A percentile compares a stretch with the other conserved stretches of the same genome.
Evolutionary conservation across 352 stramenopile genomes (phyloP).

Genomic region (Phytophthora pseudosyringae): DNA sequence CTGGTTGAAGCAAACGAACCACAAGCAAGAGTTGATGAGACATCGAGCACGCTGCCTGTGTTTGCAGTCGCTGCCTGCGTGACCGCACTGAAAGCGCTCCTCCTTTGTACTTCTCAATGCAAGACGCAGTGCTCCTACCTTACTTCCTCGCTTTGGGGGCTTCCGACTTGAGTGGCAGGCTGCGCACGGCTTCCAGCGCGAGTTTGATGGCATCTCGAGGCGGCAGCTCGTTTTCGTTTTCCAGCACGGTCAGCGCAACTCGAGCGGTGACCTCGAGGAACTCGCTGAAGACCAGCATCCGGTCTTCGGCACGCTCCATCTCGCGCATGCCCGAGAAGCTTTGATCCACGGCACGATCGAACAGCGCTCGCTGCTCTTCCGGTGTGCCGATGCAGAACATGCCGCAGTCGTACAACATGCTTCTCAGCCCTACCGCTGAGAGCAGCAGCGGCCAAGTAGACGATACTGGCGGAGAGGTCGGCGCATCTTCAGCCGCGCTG

Average conservation of each 20-base stretch:
- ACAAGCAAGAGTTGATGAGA: neutral
- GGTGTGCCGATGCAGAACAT: constrained; percentile 76
- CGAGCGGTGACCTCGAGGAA: constrained; percentile 74
- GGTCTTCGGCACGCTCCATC: constrained; percentile 36
- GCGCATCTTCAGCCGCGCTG: constrained; percentile 19
- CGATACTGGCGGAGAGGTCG: constrained; percentile 13
- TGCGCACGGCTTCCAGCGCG: constrained; percentile 73
- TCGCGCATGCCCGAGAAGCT: constrained; percentile 66
- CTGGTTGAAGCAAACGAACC: constrained; percentile 4
- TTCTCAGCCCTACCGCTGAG: constrained; percentile 50
- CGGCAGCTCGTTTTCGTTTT: constrained; percentile 61
- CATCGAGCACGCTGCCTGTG: neutral
- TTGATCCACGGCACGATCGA: constrained; percentile 61
- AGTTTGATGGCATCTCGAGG: constrained; percentile 78
- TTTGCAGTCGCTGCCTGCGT: neutral
- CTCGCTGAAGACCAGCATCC: constrained; percentile 75
- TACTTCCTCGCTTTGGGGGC: constrained; percentile 23
- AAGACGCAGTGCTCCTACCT: too few species aligned
- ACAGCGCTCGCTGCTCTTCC: constrained; percentile 63
- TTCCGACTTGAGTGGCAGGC: constrained; percentile 43
- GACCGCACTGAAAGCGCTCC: neutral
- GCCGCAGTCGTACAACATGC: constrained; percentile 78
- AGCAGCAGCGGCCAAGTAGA: constrained; percentile 63
- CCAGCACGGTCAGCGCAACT: constrained; percentile 65
- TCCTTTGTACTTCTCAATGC: too few species aligned